A percentile compares a stretch with the other conserved stretches of the same genome.
Evolutionary conservation across 345 rosid genomes (phyloP).

Genomic region (Clausena lansium): DNA sequence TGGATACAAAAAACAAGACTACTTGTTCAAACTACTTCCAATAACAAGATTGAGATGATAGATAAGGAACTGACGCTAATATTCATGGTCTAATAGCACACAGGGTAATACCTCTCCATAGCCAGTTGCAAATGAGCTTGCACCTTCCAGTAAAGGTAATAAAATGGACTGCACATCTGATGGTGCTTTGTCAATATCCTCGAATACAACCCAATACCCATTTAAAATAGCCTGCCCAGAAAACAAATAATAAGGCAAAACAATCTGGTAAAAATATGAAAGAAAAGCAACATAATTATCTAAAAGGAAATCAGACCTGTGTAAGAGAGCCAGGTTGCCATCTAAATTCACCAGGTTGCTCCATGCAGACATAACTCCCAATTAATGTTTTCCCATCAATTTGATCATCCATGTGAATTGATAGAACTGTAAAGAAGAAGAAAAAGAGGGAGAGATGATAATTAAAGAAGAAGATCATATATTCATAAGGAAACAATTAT

Average conservation of each 20-base stretch:
- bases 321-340: constrained; percentile 98
- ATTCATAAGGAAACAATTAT: background rate
- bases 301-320: constrained; percentile 57
- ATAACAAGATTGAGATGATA: background rate
- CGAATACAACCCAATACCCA: constrained; percentile 94
- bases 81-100: background rate
- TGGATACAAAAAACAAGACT: background rate
- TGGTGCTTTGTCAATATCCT: constrained; percentile 92
- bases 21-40: background rate
- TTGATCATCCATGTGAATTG: constrained; percentile 97
- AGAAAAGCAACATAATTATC: constrained; percentile 15
- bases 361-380: constrained; percentile 90
- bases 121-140: constrained; percentile 58
- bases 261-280: background rate
- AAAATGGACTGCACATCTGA: constrained; percentile 79
- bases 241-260: background rate
- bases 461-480: background rate
- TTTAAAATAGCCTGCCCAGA: constrained; percentile 62
- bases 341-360: constrained; percentile 94
- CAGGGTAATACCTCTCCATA: constrained; percentile 66
- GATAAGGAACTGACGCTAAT: background rate
- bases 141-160: constrained; percentile 83
- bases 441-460: background rate
- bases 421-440: constrained; percentile 43
- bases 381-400: constrained; percentile 90